These are phyloP conservation scores for Hamamelis virginiana DNA, from an alignment of 164 flowering plant genomes.

Conservation along the genomic window DNA sequence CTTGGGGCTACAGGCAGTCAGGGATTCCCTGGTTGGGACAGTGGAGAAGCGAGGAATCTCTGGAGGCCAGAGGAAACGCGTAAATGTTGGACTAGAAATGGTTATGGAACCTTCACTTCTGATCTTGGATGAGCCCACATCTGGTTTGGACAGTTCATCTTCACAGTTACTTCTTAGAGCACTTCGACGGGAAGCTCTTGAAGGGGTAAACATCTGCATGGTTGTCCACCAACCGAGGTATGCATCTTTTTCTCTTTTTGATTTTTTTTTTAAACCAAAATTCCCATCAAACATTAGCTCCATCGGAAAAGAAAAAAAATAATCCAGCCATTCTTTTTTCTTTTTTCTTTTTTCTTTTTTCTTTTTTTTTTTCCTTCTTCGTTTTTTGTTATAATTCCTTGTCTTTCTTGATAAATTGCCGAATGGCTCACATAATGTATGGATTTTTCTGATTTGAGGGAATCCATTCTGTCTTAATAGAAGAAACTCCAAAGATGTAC, in stretches of 20 bases:
- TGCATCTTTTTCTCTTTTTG: neutral
- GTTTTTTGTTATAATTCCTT: no score
- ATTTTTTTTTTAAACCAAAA: neutral
- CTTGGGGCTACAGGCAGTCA: conserved; percentile 58
- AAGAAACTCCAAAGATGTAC: neutral
- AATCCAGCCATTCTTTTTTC: no score
- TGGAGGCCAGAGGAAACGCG: conserved; percentile 77
- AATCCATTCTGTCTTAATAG: no score
- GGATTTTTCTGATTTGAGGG: no score
- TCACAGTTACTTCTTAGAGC: conserved; percentile 67
- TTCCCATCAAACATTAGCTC: neutral
- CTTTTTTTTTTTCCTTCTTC: no score
- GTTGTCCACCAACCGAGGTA: conserved; percentile 84
- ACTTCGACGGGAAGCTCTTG: conserved; percentile 73
- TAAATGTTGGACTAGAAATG: conserved; percentile 78
- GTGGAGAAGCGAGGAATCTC: conserved; percentile 81
- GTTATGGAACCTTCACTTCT: conserved; percentile 81
- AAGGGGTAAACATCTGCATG: conserved; percentile 75
- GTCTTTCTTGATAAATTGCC: neutral
- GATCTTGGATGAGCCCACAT: conserved; percentile 76
- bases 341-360: no score
- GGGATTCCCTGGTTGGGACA: conserved; percentile 73
- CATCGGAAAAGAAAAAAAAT: neutral
- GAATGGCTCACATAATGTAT: neutral
- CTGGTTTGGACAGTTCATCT: conserved; percentile 77